phyloP scores from a whole-genome alignment of 306 rosid species.

The Luffa acutangula region DNA sequence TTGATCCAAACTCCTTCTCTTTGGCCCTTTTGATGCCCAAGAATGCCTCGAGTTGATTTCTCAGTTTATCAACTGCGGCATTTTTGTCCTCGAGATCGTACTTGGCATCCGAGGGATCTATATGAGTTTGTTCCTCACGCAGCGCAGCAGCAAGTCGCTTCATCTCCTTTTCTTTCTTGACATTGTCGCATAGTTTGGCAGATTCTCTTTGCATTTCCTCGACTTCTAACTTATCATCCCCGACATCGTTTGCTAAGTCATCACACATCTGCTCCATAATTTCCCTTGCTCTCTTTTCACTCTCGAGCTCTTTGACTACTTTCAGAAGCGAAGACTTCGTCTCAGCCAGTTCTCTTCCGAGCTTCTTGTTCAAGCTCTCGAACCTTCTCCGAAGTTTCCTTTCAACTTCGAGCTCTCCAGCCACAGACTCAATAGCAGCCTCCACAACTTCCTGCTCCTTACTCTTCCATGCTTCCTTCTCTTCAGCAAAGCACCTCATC shows the following conservation, averaged over 20 bases:
- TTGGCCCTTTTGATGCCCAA: slow-evolving; percentile 54
- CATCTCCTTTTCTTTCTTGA: slow-evolving; percentile 69
- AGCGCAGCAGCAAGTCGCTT: slow-evolving; percentile 55
- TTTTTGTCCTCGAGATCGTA: slow-evolving; percentile 69
- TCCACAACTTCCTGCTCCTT: slow-evolving; percentile 77
- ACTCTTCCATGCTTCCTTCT: slow-evolving; percentile 86
- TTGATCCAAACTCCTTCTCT: slow-evolving; percentile 51
- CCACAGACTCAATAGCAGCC: slow-evolving; percentile 94
- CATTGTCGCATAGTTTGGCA: slow-evolving; percentile 44
- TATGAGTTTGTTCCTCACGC: slow-evolving; percentile 68
- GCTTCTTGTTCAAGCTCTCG: slow-evolving; percentile 94
- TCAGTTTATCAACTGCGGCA: slow-evolving; percentile 68
- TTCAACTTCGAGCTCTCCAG: slow-evolving; percentile 85
- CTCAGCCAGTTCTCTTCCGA: slow-evolving; percentile 83
- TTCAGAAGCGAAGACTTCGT: slow-evolving; percentile 73
- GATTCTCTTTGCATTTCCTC: slow-evolving; percentile 50
- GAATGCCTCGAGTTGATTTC: slow-evolving; percentile 81
- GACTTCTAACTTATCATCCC: slow-evolving; percentile 52
- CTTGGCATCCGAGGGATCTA: slow-evolving; percentile 58
- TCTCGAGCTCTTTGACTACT: slow-evolving; percentile 78
- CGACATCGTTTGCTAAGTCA: slow-evolving; percentile 66
- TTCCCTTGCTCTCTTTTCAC: slow-evolving; percentile 92
- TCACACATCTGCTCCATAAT: slow-evolving; percentile 73
- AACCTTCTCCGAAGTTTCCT: slow-evolving; percentile 70
- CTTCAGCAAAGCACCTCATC: slow-evolving; percentile 88